phyloP scores from a whole-genome alignment of 116 monocot genomes.

The Phalaenopsis hybrid region DNA sequence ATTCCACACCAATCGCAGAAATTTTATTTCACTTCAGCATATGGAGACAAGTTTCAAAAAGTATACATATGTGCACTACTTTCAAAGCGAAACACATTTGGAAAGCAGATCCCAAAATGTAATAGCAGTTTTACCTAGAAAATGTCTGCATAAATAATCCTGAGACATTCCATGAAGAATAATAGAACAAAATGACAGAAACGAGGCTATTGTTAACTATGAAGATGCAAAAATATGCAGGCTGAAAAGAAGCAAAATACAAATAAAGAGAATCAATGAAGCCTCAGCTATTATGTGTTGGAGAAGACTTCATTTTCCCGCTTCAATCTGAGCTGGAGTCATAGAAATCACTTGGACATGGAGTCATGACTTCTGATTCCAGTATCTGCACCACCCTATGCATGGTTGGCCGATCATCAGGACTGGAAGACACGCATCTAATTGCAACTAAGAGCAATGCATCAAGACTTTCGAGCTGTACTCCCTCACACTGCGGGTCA shows the following conservation, averaged over 20 bases:
- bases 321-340: slow-evolving; percentile 68
- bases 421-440: slow-evolving; percentile 66
- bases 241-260: background rate
- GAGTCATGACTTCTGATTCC: slow-evolving; percentile 93
- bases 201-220: background rate
- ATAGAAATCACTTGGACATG: slow-evolving; percentile 93
- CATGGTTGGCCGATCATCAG: slow-evolving; percentile 96
- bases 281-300: background rate
- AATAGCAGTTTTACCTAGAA: no score
- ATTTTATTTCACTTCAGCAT: no score
- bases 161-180: background rate
- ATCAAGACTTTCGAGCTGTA: slow-evolving; percentile 69
- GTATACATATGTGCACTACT: no score
- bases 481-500: slow-evolving; percentile 73
- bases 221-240: background rate
- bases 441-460: slow-evolving; percentile 69
- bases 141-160: no score
- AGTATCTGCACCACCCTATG: slow-evolving; percentile 84
- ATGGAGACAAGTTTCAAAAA: no score
- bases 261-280: background rate
- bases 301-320: background rate
- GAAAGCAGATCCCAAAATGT: no score
- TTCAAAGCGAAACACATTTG: no score
- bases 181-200: background rate
- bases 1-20: no score